Evolutionary conservation across 1,139 yeast genomes (phyloP).

Genomic region (Candida tetrigidarum): DNA sequence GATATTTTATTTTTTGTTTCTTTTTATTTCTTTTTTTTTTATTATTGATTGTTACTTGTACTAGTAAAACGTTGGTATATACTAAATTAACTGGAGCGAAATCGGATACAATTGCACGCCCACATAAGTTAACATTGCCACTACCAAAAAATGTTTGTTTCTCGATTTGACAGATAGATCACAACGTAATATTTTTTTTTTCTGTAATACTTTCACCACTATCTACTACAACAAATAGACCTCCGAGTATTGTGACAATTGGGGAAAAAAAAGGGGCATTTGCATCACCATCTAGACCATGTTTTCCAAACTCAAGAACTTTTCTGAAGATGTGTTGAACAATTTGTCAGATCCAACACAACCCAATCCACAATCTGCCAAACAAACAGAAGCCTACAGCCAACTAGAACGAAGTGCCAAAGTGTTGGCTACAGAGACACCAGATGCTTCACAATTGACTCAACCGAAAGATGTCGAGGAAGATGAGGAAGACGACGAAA

Average conservation of each 20-base stretch:
- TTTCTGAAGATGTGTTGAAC: constrained; percentile 56
- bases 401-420: constrained; percentile 40
- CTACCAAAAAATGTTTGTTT: background rate
- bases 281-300: too few species aligned
- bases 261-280: background rate
- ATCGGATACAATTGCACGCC: background rate
- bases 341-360: constrained; percentile 20
- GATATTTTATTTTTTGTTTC: background rate
- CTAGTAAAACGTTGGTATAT: too few species aligned
- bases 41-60: too few species aligned
- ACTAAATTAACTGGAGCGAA: background rate
- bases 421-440: constrained; percentile 44
- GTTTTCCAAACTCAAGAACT: constrained; percentile 53
- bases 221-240: too few species aligned
- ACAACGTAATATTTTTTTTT: too few species aligned
- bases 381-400: constrained; percentile 24
- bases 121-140: too few species aligned
- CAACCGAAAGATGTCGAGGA: constrained; percentile 57
- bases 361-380: constrained; percentile 15
- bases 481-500: too few species aligned
- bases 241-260: too few species aligned
- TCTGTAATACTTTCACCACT: too few species aligned
- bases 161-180: too few species aligned
- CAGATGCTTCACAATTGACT: constrained; percentile 44
- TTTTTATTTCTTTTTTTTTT: background rate